Conservation (phyloP, 2,329 filamentous ascomycete species). For the Tolypocladium endophyticum region DNA sequence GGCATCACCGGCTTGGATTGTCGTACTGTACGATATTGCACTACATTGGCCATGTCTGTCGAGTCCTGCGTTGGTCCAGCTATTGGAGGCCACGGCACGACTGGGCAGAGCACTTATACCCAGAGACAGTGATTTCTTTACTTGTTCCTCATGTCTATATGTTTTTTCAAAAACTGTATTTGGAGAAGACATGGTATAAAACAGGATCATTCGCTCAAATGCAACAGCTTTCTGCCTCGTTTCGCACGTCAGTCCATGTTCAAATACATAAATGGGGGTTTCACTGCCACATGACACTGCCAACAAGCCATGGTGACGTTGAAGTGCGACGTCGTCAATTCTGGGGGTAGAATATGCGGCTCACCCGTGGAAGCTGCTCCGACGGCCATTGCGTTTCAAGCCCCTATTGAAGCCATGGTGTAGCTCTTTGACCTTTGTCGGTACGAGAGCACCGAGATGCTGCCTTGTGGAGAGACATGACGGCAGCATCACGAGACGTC, state of each 20-base stretch:
- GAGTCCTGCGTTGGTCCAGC: background rate
- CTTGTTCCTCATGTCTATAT: background rate
- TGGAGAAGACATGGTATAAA: background rate
- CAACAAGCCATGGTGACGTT: background rate
- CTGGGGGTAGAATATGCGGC: background rate
- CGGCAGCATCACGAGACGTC: background rate
- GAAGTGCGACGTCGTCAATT: background rate
- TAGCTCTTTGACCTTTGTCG: background rate
- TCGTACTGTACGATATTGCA: constrained; percentile 1
- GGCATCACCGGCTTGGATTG: background rate
- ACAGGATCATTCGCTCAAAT: background rate
- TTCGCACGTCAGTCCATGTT: background rate
- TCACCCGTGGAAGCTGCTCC: background rate
- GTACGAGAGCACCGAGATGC: background rate
- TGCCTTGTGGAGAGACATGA: background rate
- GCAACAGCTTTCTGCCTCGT: background rate
- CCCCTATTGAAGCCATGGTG: background rate
- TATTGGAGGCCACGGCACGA: background rate
- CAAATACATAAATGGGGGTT: background rate
- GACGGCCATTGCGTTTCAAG: background rate
- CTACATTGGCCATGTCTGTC: background rate
- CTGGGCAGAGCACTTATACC: constrained; percentile 5
- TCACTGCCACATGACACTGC: background rate
- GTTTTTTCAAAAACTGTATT: background rate
- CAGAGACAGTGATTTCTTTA: background rate